These are phyloP conservation scores for Aphanomyces invadans DNA, from an alignment of 352 stramenopile species.

Conservation along the genomic window DNA sequence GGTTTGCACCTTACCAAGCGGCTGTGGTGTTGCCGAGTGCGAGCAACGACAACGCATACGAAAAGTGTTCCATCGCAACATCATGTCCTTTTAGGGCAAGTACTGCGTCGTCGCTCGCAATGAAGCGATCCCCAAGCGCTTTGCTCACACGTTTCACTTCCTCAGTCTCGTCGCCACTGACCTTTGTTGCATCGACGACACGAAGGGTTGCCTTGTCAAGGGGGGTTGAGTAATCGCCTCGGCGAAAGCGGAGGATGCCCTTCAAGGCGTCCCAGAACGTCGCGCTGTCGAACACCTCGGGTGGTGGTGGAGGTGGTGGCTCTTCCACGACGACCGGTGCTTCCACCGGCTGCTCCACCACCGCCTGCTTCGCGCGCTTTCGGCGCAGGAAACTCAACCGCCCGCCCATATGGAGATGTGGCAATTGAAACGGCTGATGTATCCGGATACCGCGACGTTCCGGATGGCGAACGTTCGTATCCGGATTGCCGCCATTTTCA, in stretches of 20 bases:
- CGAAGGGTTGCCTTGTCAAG: constrained; percentile 1
- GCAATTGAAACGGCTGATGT: not conserved
- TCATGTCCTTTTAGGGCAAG: too few relatives aligned
- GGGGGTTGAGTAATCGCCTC: not conserved
- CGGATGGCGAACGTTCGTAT: too few relatives aligned
- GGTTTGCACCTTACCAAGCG: constrained; percentile 19
- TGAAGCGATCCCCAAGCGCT: not conserved
- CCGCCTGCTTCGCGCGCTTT: constrained; percentile 7
- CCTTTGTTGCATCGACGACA: not conserved
- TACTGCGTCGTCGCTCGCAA: not conserved
- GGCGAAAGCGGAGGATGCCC: not conserved
- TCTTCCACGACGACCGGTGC: not conserved
- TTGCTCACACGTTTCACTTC: not conserved
- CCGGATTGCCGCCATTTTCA: constrained; percentile 17
- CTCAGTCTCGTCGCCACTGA: not conserved
- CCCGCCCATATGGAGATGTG: constrained; percentile 1
- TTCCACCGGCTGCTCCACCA: not conserved
- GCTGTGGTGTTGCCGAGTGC: not conserved
- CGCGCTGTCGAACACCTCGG: constrained; percentile 7
- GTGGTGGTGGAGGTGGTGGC: not conserved
- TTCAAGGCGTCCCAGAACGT: constrained; percentile 18
- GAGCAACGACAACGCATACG: not conserved
- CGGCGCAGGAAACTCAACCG: constrained; percentile 17
- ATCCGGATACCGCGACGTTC: not conserved
- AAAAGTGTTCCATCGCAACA: constrained; percentile 7